Evolutionary conservation across 305 asterid genomes (phyloP).

Genomic region (Solanum hybrid): DNA sequence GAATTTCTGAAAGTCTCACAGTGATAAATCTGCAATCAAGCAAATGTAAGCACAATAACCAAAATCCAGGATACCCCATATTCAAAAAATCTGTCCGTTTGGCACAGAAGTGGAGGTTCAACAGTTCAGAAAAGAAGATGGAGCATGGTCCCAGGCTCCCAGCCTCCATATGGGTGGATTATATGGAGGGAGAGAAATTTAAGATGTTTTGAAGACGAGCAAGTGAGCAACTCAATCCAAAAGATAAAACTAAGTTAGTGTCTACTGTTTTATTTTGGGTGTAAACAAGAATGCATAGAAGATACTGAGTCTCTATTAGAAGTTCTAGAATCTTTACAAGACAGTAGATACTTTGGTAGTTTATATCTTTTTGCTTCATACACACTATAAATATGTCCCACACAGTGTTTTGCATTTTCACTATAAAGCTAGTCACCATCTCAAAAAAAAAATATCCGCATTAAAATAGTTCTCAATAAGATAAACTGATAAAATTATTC

Average conservation of each 20-base stretch:
- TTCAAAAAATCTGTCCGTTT: not conserved
- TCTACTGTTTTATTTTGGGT: not conserved
- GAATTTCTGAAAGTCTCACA: constrained; percentile 61
- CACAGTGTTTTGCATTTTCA: not conserved
- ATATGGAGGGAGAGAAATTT: not conserved
- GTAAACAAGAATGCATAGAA: not conserved
- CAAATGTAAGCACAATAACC: not conserved
- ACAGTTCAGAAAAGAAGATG: not conserved
- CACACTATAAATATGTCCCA: not conserved
- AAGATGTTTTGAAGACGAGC: not conserved
- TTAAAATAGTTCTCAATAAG: not conserved
- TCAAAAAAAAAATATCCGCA: not conserved
- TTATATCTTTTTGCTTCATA: not conserved
- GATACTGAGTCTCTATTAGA: not conserved
- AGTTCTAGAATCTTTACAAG: not conserved
- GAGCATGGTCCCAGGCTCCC: not conserved
- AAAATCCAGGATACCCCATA: constrained; percentile 1
- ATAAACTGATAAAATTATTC: not conserved
- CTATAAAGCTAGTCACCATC: not conserved
- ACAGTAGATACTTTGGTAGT: not conserved
- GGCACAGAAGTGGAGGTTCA: not conserved
- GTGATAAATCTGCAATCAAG: constrained; percentile 26
- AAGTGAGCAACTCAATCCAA: not conserved
- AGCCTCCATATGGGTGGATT: not conserved
- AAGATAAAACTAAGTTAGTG: not conserved